Percentiles rank a stretch among this genome's conserved stretches.
phyloP scores from a whole-genome alignment of 2,329 filamentous ascomycete genomes.

The Fusarium sp. region DNA sequence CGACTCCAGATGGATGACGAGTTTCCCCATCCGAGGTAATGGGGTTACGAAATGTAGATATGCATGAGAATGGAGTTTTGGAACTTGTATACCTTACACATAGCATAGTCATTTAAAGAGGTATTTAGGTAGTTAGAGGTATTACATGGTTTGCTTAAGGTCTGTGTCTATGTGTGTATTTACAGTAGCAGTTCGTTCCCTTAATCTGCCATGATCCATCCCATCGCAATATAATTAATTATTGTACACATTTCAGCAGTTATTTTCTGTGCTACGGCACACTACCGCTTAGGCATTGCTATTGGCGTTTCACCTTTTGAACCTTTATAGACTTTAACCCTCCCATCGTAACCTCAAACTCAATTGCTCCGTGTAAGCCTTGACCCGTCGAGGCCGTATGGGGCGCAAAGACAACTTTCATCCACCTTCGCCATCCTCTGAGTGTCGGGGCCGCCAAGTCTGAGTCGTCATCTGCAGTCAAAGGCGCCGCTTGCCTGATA shows the following conservation, averaged over 20 bases:
- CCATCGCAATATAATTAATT: too few relatives aligned
- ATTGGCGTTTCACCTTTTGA: slow-evolving; percentile 19
- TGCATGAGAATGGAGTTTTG: slow-evolving; percentile 40
- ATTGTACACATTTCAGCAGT: not conserved
- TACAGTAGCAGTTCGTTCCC: not conserved
- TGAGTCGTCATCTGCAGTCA: slow-evolving; percentile 57
- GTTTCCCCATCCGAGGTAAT: slow-evolving; percentile 77
- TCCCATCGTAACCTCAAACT: slow-evolving; percentile 82
- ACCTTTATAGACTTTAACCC: slow-evolving; percentile 64
- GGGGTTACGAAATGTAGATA: slow-evolving; percentile 20
- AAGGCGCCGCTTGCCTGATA: slow-evolving; percentile 54
- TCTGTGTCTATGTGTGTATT: slow-evolving; percentile 9
- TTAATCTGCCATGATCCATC: not conserved
- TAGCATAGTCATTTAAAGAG: slow-evolving; percentile 33
- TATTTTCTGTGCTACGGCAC: not conserved
- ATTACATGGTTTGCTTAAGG: slow-evolving; percentile 19
- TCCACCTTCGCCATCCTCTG: slow-evolving; percentile 78
- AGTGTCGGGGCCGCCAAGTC: slow-evolving; percentile 63
- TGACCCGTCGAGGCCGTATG: slow-evolving; percentile 73
- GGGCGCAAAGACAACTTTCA: slow-evolving; percentile 92
- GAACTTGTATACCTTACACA: slow-evolving; percentile 39
- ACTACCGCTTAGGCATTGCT: not conserved
- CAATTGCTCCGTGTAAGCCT: slow-evolving; percentile 67
- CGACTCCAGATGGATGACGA: slow-evolving; percentile 92
- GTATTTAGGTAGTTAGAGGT: slow-evolving; percentile 24